Conservation (phyloP, 305 asterid species). For the Ajuga reptans region DNA sequence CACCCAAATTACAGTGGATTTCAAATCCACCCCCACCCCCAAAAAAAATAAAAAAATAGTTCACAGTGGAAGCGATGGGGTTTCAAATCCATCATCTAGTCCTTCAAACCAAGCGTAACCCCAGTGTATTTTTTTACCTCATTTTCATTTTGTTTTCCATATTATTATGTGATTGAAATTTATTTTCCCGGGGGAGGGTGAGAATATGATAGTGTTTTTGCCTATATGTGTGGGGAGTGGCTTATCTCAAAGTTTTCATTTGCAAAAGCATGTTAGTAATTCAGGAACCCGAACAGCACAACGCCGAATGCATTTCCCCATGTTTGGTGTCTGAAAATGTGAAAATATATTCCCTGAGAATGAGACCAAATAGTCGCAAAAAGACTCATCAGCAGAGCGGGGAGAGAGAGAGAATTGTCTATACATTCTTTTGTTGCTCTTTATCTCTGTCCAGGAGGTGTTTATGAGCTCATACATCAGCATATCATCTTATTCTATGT, state of each 20-base stretch:
- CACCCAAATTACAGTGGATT: too few species aligned
- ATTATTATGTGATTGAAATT: background rate
- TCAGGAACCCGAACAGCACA: too few species aligned
- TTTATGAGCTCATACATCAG: background rate
- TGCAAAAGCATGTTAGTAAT: background rate
- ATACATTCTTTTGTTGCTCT: background rate
- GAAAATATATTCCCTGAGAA: too few species aligned
- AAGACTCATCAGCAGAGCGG: background rate
- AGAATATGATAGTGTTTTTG: background rate
- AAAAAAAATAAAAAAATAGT: too few species aligned
- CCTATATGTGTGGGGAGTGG: background rate
- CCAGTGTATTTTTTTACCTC: too few species aligned
- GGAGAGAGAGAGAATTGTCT: background rate
- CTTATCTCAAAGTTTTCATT: background rate
- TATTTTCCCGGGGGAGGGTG: background rate
- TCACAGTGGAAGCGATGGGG: too few species aligned
- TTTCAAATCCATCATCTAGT: too few species aligned
- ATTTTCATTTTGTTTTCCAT: background rate
- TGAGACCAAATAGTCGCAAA: too few species aligned
- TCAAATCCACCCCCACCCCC: too few species aligned
- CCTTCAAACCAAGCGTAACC: too few species aligned
- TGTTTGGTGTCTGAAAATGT: too few species aligned
- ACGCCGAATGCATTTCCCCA: too few species aligned
- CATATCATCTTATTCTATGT: background rate
- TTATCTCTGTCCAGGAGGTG: background rate